phyloP scores from a whole-genome alignment of 441 rosid species.

The Erodium trifolium region DNA sequence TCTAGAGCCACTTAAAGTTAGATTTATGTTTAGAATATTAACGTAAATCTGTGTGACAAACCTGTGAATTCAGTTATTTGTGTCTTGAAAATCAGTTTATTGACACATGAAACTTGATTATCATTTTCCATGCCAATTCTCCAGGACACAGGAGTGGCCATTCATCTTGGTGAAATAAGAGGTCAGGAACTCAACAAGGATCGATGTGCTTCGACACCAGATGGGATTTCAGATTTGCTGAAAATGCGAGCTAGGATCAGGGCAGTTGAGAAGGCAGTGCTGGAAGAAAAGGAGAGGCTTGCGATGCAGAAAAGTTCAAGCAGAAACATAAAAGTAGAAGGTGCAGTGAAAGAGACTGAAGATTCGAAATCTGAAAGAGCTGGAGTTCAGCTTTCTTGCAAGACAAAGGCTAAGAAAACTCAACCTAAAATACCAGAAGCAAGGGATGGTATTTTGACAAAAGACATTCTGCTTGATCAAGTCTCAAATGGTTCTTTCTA shows the following conservation, averaged over 20 bases:
- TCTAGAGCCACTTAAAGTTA: not conserved
- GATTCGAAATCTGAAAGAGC: not conserved
- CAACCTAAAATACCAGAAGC: constrained; percentile 29
- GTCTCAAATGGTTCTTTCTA: constrained; percentile 46
- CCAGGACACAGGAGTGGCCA: constrained; percentile 37
- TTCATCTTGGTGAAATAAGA: constrained; percentile 24
- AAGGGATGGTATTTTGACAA: constrained; percentile 45
- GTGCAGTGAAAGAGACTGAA: too few species aligned
- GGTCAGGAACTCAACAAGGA: constrained; percentile 21
- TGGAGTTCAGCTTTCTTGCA: constrained; percentile 27
- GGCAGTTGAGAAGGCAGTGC: constrained; percentile 55
- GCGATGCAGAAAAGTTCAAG: too few species aligned
- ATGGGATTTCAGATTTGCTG: constrained; percentile 58
- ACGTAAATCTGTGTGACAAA: not conserved
- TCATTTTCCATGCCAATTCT: constrained; percentile 16
- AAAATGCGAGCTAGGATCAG: constrained; percentile 54
- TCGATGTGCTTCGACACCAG: constrained; percentile 19
- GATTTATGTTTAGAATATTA: not conserved
- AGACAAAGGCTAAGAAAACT: constrained; percentile 29
- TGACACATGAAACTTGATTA: not conserved
- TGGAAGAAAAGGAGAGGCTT: not conserved
- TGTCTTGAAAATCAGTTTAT: not conserved
- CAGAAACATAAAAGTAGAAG: too few species aligned
- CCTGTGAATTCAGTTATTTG: not conserved
- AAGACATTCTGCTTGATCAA: constrained; percentile 89